Evolutionary conservation across 75 land plant genomes (phyloP).

Genomic region (Sequoiadendron giganteum): DNA sequence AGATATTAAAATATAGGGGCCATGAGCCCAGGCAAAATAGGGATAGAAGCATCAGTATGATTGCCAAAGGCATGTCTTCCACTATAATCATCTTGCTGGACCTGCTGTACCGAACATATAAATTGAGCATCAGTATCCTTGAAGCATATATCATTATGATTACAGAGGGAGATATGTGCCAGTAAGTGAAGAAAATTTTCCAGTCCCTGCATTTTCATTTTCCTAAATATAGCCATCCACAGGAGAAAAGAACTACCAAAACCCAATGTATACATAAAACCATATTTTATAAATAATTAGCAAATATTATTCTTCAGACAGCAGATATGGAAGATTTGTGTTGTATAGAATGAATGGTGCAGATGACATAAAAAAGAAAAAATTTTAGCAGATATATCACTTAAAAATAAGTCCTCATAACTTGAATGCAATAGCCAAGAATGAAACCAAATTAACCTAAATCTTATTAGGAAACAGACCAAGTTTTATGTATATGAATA

Average conservation of each 20-base stretch:
- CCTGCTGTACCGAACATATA: background rate
- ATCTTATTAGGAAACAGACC: background rate
- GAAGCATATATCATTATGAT: background rate
- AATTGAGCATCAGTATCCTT: background rate
- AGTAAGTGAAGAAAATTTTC: background rate
- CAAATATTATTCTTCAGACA: background rate
- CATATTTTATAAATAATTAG: background rate
- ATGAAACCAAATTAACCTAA: background rate
- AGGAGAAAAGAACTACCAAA: background rate
- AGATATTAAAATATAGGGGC: conserved; percentile 29
- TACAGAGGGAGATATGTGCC: background rate
- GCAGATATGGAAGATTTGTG: background rate
- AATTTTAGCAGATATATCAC: background rate
- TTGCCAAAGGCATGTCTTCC: conserved; percentile 20
- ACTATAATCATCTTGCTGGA: conserved; percentile 17
- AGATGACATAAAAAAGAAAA: background rate
- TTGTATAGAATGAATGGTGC: background rate
- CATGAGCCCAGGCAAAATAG: conserved; percentile 29
- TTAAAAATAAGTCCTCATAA: background rate
- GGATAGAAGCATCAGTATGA: conserved; percentile 24
- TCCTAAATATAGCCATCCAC: background rate
- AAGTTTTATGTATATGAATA: background rate
- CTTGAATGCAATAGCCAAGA: background rate
- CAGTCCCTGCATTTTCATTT: background rate
- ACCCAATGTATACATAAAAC: background rate